Evolutionary conservation across 2,329 filamentous ascomycete species (phyloP).

Genomic region (Amphichorda felina): DNA sequence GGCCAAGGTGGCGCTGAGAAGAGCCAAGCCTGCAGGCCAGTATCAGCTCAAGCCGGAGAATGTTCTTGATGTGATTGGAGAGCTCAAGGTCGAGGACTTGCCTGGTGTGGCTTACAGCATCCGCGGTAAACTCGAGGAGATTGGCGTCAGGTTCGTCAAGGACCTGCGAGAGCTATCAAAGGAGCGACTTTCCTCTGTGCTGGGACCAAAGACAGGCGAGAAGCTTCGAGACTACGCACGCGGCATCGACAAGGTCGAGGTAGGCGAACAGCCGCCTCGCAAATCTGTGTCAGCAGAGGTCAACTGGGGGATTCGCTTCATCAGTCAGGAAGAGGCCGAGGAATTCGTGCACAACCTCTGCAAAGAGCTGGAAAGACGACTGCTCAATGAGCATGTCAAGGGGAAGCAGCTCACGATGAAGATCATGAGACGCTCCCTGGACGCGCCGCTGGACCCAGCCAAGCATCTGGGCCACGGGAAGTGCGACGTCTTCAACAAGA

Average conservation of each 20-base stretch:
- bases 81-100: constrained; percentile 66
- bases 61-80: constrained; percentile 63
- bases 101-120: constrained; percentile 92
- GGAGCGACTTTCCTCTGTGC: constrained; percentile 57
- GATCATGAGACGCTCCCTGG: constrained; percentile 76
- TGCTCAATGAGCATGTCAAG: constrained; percentile 75
- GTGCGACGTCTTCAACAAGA: constrained; percentile 92
- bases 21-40: constrained; percentile 90
- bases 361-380: constrained; percentile 68
- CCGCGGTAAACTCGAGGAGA: constrained; percentile 74
- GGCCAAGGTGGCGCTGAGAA: constrained; percentile 81
- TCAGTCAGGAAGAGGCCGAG: constrained; percentile 83
- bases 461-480: constrained; percentile 94
- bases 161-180: constrained; percentile 69
- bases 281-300: constrained; percentile 97
- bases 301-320: constrained; percentile 95
- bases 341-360: constrained; percentile 81
- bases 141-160: constrained; percentile 70
- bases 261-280: constrained; percentile 72
- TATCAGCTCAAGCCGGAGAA: constrained; percentile 77
- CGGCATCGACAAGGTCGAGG: constrained; percentile 75
- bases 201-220: constrained; percentile 88
- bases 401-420: constrained; percentile 87
- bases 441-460: constrained; percentile 80
- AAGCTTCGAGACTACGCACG: constrained; percentile 84